phyloP scores from a whole-genome alignment of 371 early-diverging fungal genomes.

The Batrachochytrium dendrobatidis region DNA sequence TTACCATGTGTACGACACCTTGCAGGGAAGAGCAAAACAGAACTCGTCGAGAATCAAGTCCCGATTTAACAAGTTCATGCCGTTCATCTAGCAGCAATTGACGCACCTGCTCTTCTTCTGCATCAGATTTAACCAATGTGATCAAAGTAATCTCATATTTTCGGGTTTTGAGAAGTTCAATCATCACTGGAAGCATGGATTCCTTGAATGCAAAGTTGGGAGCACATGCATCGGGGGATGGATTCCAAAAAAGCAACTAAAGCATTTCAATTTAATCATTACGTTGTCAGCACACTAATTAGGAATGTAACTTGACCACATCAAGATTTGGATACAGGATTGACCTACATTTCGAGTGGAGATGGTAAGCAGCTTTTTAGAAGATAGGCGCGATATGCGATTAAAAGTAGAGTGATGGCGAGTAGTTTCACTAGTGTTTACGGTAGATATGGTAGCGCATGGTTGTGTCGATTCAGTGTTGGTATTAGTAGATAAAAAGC shows the following conservation, averaged over 20 bases:
- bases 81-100: too few species aligned
- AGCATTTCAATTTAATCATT: background rate
- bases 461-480: too few species aligned
- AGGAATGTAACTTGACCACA: background rate
- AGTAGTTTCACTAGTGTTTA: too few species aligned
- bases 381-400: too few species aligned
- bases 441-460: too few species aligned
- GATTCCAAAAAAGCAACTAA: constrained; percentile 53
- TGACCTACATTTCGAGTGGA: background rate
- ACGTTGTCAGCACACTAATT: background rate
- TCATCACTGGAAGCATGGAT: constrained; percentile 16
- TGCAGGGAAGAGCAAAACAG: constrained; percentile 48
- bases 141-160: constrained; percentile 42
- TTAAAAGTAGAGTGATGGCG: too few species aligned
- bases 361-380: background rate
- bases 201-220: constrained; percentile 54
- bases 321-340: background rate
- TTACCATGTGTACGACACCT: constrained; percentile 50
- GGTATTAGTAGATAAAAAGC: too few species aligned
- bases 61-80: constrained; percentile 34
- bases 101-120: constrained; percentile 42
- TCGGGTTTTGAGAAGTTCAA: background rate
- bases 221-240: constrained; percentile 44
- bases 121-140: constrained; percentile 33
- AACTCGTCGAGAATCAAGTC: constrained; percentile 45